Evolutionary conservation across 2,329 filamentous ascomycete genomes (phyloP), one percentile per base, ranked within the genome.

Genomic region (Aspergillus sp.): DNA sequence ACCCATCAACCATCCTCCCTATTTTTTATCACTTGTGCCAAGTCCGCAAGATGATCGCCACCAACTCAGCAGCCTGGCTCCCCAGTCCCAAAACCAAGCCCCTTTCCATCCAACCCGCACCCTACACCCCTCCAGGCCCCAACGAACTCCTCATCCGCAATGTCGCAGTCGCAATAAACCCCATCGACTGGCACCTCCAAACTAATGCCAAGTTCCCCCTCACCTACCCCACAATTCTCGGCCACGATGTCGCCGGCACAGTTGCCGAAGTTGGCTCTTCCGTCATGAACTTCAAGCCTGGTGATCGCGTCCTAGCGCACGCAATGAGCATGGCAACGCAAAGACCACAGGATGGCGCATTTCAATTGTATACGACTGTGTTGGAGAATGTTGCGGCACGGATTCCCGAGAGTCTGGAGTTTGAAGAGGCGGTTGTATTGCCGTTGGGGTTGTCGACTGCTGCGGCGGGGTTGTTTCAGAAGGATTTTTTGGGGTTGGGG

Each of bases 121-220:
- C 56, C 5, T 43, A 46, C n/a, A 51, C 38, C 19, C 45, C 35
- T 3, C 51, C 53, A n/a, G 33, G 17, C 1, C 42, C 44, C 5
- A 46, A 54, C 43, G 49, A 62, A 45, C 49, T 63, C 12, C 30
- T 62, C 2, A 43, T 64, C 37, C 54, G 52, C 23, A 62, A 58
- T 39, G 37, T 46, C 7, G 61, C 60, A 10, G 45, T 60, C 7
- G 59, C 59, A 7, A 56, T 63, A 47, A 62, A 63, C 44, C 57
- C 60, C 2, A 44, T 63, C 7, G 72, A 76, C 49, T 63, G 55
- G 39, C 57, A 56, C 7, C 59, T 70, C 20, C 64, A 70, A 38
- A 60, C 56, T 35, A 41, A 23, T 1, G 49, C 46, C 10, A 22
- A 20, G 10, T 13, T 22, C 13, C 27, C 27, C 19, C 12, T 57